Evolutionary conservation across 208 protist genomes (phyloP).

Genomic region (Trypanosoma melophagium): DNA sequence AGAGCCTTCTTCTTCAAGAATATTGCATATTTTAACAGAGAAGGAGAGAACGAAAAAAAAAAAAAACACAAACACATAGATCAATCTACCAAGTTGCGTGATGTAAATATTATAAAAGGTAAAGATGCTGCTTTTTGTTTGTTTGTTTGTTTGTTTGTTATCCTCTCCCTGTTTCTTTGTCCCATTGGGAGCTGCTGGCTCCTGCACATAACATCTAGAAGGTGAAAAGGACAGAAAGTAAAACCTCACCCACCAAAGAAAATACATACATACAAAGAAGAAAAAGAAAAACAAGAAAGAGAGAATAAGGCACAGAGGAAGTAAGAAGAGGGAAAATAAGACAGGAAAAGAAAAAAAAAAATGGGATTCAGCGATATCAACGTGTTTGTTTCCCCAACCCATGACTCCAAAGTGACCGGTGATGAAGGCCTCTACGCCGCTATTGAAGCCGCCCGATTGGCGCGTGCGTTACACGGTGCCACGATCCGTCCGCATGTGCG

Average conservation of each 20-base stretch:
- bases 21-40: neutral
- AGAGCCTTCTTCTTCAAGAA: neutral
- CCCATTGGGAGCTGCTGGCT: too few species aligned
- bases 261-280: neutral
- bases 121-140: too few species aligned
- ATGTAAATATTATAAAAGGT: too few species aligned
- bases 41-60: neutral
- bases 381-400: slow-evolving; percentile 34
- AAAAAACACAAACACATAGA: neutral
- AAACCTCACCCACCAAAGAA: neutral
- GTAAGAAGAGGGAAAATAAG: slow-evolving; percentile 17
- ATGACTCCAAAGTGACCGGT: slow-evolving; percentile 58
- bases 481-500: slow-evolving; percentile 48
- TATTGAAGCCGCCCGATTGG: slow-evolving; percentile 61
- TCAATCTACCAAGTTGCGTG: too few species aligned
- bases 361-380: neutral
- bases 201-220: too few species aligned
- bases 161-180: too few species aligned
- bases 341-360: neutral
- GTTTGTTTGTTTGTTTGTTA: too few species aligned
- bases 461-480: slow-evolving; percentile 59
- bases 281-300: neutral
- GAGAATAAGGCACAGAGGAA: slow-evolving; percentile 2
- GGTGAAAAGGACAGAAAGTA: neutral
- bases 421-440: slow-evolving; percentile 80